Evolutionary conservation across 192 early-diverging fungal species (phyloP).

Genomic region (Mortierella claussenii): DNA sequence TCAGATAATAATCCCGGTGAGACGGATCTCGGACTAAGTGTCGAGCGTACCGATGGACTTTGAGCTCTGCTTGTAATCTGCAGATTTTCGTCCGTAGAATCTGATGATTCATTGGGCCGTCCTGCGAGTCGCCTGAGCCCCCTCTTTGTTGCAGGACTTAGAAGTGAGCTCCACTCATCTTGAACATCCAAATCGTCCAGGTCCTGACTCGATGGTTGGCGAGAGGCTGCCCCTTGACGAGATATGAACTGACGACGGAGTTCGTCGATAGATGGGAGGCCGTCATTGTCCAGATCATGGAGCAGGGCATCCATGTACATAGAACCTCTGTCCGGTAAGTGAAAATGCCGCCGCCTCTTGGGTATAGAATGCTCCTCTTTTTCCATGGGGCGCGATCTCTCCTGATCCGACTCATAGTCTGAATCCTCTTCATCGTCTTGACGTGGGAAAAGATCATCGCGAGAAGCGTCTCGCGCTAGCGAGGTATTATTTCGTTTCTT

Average conservation of each 20-base stretch:
- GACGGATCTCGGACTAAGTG: no score
- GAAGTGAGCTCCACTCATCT: background rate
- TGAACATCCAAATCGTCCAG: background rate
- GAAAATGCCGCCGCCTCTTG: background rate
- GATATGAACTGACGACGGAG: slow-evolving; percentile 9
- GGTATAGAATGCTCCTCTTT: no score
- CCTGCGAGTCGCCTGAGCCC: slow-evolving; percentile 12
- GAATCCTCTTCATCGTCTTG: slow-evolving; percentile 24
- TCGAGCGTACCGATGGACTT: no score
- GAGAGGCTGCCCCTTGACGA: background rate
- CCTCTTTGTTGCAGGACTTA: slow-evolving; percentile 2
- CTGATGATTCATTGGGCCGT: slow-evolving; percentile 4
- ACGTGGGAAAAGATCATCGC: background rate
- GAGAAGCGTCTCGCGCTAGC: background rate
- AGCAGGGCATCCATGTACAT: background rate
- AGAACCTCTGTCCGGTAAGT: background rate
- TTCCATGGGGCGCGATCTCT: background rate
- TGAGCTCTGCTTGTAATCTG: no score
- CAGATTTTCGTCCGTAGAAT: slow-evolving; percentile 3
- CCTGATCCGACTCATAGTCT: slow-evolving; percentile 19
- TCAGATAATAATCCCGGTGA: no score
- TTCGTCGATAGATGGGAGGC: slow-evolving; percentile 11
- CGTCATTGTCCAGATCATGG: slow-evolving; percentile 29
- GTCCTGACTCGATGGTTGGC: background rate
- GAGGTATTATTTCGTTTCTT: slow-evolving; percentile 1